These are phyloP conservation scores for Heliamphora exappendiculata DNA, from an alignment of 148 eudicot genomes.

Conservation along the genomic window DNA sequence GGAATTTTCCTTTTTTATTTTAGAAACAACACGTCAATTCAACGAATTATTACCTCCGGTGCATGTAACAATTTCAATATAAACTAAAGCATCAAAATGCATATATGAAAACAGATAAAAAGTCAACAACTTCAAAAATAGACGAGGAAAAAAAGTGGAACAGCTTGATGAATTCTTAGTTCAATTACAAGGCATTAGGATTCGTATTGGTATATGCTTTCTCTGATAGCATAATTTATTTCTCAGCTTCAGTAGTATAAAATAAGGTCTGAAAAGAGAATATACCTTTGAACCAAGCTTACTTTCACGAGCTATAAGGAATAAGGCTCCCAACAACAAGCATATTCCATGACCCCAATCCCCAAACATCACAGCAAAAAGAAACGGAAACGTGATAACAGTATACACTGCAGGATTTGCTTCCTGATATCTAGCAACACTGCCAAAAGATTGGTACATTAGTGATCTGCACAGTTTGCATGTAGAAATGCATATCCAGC, in stretches of 20 bases:
- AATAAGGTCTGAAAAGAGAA: constrained; percentile 1
- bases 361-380: constrained; percentile 99
- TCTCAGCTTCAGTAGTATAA: not conserved
- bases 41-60: not conserved
- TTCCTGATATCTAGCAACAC: constrained; percentile 95
- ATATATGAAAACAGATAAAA: not conserved
- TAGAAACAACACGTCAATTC: not conserved
- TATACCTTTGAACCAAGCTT: constrained; percentile 79
- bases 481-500: not conserved
- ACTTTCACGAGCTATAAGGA: constrained; percentile 81
- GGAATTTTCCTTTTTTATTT: not conserved
- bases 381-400: constrained; percentile 88
- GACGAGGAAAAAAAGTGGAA: not conserved
- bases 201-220: not conserved
- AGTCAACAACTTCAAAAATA: not conserved
- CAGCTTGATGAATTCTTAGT: constrained; percentile 4
- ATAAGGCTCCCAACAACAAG: constrained; percentile 73
- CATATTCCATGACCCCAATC: constrained; percentile 99
- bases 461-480: constrained; percentile 12
- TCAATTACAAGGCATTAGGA: not conserved
- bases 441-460: constrained; percentile 29
- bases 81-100: not conserved
- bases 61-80: not conserved
- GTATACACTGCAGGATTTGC: constrained; percentile 97
- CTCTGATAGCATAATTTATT: not conserved